A percentile compares a stretch with the other conserved stretches of the same genome.
phyloP scores from a whole-genome alignment of 2,329 filamentous ascomycete genomes.

The Ophiognomonia clavigignenti-juglandacearum region DNA sequence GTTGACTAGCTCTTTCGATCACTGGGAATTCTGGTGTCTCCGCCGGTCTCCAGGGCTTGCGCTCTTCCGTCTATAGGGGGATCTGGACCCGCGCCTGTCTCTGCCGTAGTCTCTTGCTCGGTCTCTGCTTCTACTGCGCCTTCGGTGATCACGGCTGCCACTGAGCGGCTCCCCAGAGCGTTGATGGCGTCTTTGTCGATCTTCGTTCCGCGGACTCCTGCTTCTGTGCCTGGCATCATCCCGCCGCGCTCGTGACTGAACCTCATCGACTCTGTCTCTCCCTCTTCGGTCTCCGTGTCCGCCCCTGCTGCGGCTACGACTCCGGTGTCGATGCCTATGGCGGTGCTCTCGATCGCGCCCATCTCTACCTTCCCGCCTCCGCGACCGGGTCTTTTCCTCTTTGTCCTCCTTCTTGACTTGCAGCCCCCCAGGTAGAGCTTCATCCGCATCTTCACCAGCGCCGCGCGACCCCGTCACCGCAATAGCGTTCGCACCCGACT shows the following conservation, averaged over 20 bases:
- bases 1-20: too few species aligned
- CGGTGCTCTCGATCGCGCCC: conserved; percentile 26
- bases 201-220: conserved; percentile 28
- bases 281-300: conserved; percentile 22
- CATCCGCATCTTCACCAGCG: conserved; percentile 27
- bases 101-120: conserved; percentile 25
- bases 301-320: conserved; percentile 22
- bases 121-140: conserved; percentile 14
- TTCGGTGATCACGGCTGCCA: conserved; percentile 25
- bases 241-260: conserved; percentile 20
- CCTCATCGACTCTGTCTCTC: conserved; percentile 27
- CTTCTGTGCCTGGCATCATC: conserved; percentile 32
- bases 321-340: conserved; percentile 29
- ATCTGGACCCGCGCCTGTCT: conserved; percentile 24
- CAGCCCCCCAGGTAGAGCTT: conserved; percentile 26
- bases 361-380: conserved; percentile 19
- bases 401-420: conserved; percentile 16
- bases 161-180: conserved; percentile 21
- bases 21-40: too few species aligned
- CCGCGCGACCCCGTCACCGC: conserved; percentile 46
- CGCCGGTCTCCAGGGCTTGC: conserved; percentile 7
- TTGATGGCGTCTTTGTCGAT: conserved; percentile 24
- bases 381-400: conserved; percentile 12
- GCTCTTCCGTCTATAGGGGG: conserved; percentile 21
- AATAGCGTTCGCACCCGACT: conserved; percentile 63